These are phyloP conservation scores for Volvariella volvacea DNA, from an alignment of 1,284 basidiomycete genomes.

Conservation along the genomic window DNA sequence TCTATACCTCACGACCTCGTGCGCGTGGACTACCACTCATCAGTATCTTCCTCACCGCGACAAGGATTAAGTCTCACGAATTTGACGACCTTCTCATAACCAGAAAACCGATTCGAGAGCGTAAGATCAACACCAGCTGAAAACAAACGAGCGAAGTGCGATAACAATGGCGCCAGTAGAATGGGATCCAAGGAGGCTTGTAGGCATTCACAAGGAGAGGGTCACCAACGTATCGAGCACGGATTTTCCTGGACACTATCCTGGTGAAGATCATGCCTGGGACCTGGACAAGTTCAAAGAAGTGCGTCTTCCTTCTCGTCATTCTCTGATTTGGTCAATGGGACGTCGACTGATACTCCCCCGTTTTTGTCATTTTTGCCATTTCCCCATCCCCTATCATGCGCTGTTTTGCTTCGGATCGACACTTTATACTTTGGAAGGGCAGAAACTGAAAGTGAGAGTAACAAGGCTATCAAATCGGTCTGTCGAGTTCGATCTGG, in stretches of 20 bases:
- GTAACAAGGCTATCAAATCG: conserved; percentile 76
- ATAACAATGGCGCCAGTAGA: conserved; percentile 2
- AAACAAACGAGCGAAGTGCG: too few relatives aligned
- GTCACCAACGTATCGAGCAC: conserved; percentile 78
- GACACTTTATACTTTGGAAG: conserved; percentile 16
- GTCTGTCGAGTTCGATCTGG: conserved; percentile 90
- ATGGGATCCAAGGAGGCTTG: conserved; percentile 30
- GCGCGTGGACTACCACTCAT: too few relatives aligned
- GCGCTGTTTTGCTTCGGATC: neutral
- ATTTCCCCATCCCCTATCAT: neutral
- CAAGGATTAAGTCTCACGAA: too few relatives aligned
- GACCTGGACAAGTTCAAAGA: conserved; percentile 67
- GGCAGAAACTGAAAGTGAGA: conserved; percentile 67
- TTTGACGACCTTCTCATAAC: too few relatives aligned
- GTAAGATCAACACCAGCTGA: too few relatives aligned
- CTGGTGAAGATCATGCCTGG: conserved; percentile 83
- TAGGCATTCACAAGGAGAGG: conserved; percentile 55
- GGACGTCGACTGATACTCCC: neutral
- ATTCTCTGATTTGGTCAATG: conserved; percentile 5
- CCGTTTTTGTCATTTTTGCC: neutral
- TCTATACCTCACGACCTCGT: too few relatives aligned
- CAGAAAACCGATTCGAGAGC: too few relatives aligned
- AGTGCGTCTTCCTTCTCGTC: conserved; percentile 42
- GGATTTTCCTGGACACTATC: conserved; percentile 84
- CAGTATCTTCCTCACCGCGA: too few relatives aligned